Evolutionary conservation across 371 early-diverging fungal genomes (phyloP), one percentile per base, ranked within the genome.

Genomic region (Mortierella sp.): DNA sequence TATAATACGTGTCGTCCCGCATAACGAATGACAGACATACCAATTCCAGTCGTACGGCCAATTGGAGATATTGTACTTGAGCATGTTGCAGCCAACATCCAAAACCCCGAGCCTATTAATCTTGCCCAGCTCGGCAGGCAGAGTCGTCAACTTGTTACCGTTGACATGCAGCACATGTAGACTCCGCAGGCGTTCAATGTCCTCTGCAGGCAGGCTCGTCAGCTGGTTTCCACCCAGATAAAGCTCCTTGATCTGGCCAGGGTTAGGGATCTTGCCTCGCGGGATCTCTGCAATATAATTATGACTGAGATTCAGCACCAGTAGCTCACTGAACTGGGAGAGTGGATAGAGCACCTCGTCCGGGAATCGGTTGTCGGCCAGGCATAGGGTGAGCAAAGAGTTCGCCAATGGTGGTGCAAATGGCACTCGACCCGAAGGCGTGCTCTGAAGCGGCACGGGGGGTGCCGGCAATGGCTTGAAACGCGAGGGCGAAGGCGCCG

Each of bases 41-140:
- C 95, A 96, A 78, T 97, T 96, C 96, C 96, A 97, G 67, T 96
- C 96, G 71, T 95, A 95, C 0, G 94, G 95, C 95, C 95, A 96
- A 70, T 97, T 97, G 26, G 92, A 86, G 41, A 96, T 93, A 61
- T 97, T 97, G 80, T 96, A 97, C 79, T 94, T 93, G 32, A 97
- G 82, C 32, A 88, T 83, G 64, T 97, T 96, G 79, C 90, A 89
- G 30, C 95, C 94, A 5, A 94, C 92, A 72, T 97, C 97, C 27
- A 97, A 73, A 19, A 91, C 92, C 17, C 84, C 56, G 21, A 97
- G 81, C 27, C 89, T 85, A 32, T 86, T 79, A 7, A 95, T 81
- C 71, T 95, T 95, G 56, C 92, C 91, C 39, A 97, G 86, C 82
- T 96, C 96, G 4, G 94, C 93, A n/a, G 97, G 97, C 2, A 97